Percentiles rank a stretch among this genome's conserved stretches.
These are phyloP conservation scores for Malus domestica DNA, from an alignment of 306 rosid genomes.

Conservation along the genomic window ASM211411v1 NC_041803.1:4436501-4437000, in stretches of 20 bases:
- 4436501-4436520: conserved; percentile 63
- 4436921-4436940: conserved; percentile 55
- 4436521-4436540: conserved; percentile 89
- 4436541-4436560: conserved; percentile 96
- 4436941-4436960: conserved; percentile 82
- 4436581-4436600: conserved; percentile 81
- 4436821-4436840: conserved; percentile 11
- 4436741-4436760: neutral
- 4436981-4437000: conserved; percentile 89
- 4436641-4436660: conserved; percentile 83
- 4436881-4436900: conserved; percentile 93
- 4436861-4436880: conserved; percentile 89
- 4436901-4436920: conserved; percentile 75
- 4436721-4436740: conserved; percentile 2
- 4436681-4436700: conserved; percentile 93
- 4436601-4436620: conserved; percentile 93
- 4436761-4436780: neutral
- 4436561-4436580: conserved; percentile 94
- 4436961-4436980: conserved; percentile 77
- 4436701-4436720: conserved; percentile 59
- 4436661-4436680: conserved; percentile 77
- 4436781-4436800: neutral
- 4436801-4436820: conserved; percentile 1
- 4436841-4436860: conserved; percentile 81
- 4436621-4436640: conserved; percentile 82